Percentiles rank a stretch among this genome's conserved stretches.
Conservation (phyloP, 1,139 yeast species). For the Debaryomyces subglobosus region DNA sequence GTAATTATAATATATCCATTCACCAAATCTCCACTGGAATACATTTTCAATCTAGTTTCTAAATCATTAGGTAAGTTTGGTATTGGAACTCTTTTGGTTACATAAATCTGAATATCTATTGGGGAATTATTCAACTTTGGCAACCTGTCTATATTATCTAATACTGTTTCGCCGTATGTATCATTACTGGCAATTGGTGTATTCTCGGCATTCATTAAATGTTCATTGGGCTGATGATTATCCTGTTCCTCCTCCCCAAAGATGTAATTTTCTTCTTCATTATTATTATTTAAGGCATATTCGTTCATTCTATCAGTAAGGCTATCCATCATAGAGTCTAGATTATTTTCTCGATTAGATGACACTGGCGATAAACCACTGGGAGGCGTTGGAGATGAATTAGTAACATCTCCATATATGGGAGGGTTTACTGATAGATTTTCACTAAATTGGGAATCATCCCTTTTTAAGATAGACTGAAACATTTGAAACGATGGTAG, state of each 20-base stretch:
- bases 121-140: conserved; percentile 41
- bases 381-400: conserved; percentile 31
- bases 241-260: conserved; percentile 26
- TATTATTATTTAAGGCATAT: conserved; percentile 17
- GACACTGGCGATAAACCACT: conserved; percentile 18
- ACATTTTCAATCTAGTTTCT: conserved; percentile 49
- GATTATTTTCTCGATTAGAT: conserved; percentile 7
- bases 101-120: conserved; percentile 45
- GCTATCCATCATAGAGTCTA: conserved; percentile 17
- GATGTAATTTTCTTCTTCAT: conserved; percentile 25
- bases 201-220: neutral
- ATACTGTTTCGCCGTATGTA: conserved; percentile 45
- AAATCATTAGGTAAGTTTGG: conserved; percentile 38
- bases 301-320: conserved; percentile 22
- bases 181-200: conserved; percentile 25
- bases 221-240: conserved; percentile 12
- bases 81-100: conserved; percentile 44
- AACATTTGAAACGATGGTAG: conserved; percentile 69
- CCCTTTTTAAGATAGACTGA: conserved; percentile 55
- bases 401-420: conserved; percentile 37
- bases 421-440: conserved; percentile 43
- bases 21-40: conserved; percentile 43
- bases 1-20: conserved; percentile 43
- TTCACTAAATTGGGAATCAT: conserved; percentile 46
- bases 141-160: conserved; percentile 48